A percentile compares a stretch with the other conserved stretches of the same genome.
phyloP scores from a whole-genome alignment of 129 eudicot genomes.

The Oenanthe sinensis region DNA sequence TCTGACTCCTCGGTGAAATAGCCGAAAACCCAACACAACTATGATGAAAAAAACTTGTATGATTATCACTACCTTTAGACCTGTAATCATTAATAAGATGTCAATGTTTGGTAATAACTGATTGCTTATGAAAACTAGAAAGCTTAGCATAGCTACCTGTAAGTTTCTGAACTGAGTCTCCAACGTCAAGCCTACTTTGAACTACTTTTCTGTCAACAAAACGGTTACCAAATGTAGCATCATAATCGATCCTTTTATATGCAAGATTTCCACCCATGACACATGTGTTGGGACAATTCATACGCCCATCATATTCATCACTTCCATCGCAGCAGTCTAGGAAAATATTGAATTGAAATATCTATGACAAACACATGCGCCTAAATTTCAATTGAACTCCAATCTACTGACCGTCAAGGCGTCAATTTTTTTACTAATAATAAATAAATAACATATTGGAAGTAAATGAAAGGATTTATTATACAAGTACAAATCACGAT shows the following conservation, averaged over 20 bases:
- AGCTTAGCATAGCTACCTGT: conserved; percentile 33
- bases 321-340: conserved; percentile 99
- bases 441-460: not conserved
- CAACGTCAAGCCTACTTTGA: conserved; percentile 19
- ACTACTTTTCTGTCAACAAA: conserved; percentile 28
- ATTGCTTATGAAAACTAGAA: not conserved
- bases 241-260: conserved; percentile 31
- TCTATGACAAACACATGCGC: conserved; percentile 5
- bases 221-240: conserved; percentile 18
- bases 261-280: conserved; percentile 83
- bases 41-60: conserved; percentile 49
- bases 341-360: conserved; percentile 2
- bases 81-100: conserved; percentile 31
- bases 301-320: conserved; percentile 73
- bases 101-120: not conserved
- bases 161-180: conserved; percentile 42
- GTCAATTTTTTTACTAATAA: too few relatives aligned
- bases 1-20: conserved; percentile 35
- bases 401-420: not conserved
- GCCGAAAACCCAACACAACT: conserved; percentile 33
- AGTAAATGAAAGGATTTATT: not conserved
- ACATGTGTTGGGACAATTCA: conserved; percentile 71
- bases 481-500: not conserved
- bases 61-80: conserved; percentile 54
- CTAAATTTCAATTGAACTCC: not conserved